phyloP scores from a whole-genome alignment of 2,329 filamentous ascomycete species.

The Colletotrichum melonis region DNA sequence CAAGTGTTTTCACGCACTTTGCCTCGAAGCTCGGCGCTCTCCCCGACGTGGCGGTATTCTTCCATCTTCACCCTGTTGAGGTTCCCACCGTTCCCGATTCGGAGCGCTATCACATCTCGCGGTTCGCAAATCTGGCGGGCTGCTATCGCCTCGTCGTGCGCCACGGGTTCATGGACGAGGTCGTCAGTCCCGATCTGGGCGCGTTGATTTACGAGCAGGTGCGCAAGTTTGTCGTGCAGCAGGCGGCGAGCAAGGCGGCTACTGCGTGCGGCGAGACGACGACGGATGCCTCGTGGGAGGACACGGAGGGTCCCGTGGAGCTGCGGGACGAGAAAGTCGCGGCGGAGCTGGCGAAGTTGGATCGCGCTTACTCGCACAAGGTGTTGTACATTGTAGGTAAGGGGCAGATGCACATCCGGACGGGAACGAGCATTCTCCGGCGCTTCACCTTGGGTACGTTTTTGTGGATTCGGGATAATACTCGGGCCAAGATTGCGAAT shows the following conservation, averaged over 20 bases:
- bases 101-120: constrained; percentile 60
- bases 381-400: constrained; percentile 71
- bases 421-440: constrained; percentile 54
- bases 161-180: constrained; percentile 79
- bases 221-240: constrained; percentile 60
- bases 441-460: constrained; percentile 64
- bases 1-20: constrained; percentile 78
- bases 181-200: constrained; percentile 73
- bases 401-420: constrained; percentile 65
- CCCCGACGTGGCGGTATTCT: constrained; percentile 78
- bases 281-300: constrained; percentile 2
- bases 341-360: constrained; percentile 57
- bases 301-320: constrained; percentile 34
- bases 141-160: constrained; percentile 77
- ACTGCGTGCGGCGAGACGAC: constrained; percentile 29
- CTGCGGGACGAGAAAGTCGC: constrained; percentile 40
- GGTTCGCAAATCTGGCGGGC: constrained; percentile 61
- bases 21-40: constrained; percentile 75
- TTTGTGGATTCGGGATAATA: constrained; percentile 75
- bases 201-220: constrained; percentile 67
- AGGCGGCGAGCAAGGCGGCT: constrained; percentile 40
- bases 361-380: constrained; percentile 57
- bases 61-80: constrained; percentile 75
- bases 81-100: constrained; percentile 63
- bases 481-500: constrained; percentile 73